Conservation (phyloP, 1,284 basidiomycete genomes). For the Leccinum solheimii region DNA sequence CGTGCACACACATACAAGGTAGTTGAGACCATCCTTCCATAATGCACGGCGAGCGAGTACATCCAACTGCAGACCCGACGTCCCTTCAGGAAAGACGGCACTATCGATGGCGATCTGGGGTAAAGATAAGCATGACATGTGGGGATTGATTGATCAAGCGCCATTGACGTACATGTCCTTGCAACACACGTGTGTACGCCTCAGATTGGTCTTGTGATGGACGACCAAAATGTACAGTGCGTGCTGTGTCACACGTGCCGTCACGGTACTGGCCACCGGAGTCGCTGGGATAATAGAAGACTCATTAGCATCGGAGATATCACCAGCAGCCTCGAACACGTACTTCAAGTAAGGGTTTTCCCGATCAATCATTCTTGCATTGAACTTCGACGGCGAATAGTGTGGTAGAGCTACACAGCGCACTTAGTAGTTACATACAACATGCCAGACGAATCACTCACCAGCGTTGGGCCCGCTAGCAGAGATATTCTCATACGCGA, state of each 20-base stretch:
- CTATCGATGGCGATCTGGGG: constrained; percentile 86
- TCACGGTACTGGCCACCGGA: constrained; percentile 89
- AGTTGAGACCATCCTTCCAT: constrained; percentile 89
- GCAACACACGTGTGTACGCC: constrained; percentile 92
- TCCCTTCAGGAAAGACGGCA: constrained; percentile 87
- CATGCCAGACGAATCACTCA: constrained; percentile 26
- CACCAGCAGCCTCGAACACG: constrained; percentile 30
- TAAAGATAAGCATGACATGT: constrained; percentile 18
- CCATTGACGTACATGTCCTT: constrained; percentile 79
- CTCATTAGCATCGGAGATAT: constrained; percentile 21
- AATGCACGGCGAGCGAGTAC: constrained; percentile 83
- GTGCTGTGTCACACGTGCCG: constrained; percentile 91
- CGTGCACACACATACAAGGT: constrained; percentile 51
- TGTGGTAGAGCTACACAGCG: constrained; percentile 74
- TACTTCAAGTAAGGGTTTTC: constrained; percentile 89
- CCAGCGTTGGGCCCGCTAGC: constrained; percentile 86
- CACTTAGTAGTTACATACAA: constrained; percentile 9
- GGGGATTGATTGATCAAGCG: constrained; percentile 21
- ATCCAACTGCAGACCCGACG: constrained; percentile 78
- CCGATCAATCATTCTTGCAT: constrained; percentile 72
- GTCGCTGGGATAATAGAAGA: constrained; percentile 53
- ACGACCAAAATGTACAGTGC: constrained; percentile 87
- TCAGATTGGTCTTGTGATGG: constrained; percentile 81
- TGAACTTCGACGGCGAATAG: constrained; percentile 79
- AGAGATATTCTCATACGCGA: constrained; percentile 94